These are phyloP conservation scores for Curvularia spicifera DNA, from an alignment of 2,329 filamentous ascomycete genomes.

Conservation along the genomic window DNA sequence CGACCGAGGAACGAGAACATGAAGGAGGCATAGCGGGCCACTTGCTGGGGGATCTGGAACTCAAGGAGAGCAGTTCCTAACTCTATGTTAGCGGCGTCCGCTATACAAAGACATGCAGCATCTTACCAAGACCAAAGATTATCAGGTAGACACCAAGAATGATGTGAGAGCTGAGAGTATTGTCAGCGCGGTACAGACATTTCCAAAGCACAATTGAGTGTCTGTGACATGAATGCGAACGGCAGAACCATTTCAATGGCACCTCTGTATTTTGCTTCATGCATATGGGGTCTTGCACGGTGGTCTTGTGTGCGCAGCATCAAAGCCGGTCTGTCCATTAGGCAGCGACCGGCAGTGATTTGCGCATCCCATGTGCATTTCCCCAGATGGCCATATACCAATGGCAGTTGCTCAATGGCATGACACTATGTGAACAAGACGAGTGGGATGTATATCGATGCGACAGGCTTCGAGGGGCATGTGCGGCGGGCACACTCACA, in stretches of 20 bases:
- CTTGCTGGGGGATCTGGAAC: slow-evolving; percentile 92
- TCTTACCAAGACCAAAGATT: slow-evolving; percentile 84
- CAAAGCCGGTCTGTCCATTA: background rate
- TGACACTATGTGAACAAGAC: background rate
- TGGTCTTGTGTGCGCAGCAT: background rate
- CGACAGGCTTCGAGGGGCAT: slow-evolving; percentile 2
- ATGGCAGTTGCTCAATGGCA: background rate
- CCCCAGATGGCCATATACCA: background rate
- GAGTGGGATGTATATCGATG: background rate
- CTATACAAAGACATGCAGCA: too few relatives aligned
- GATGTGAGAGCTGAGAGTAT: slow-evolving; percentile 65
- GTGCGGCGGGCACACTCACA: slow-evolving; percentile 49
- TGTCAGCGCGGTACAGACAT: slow-evolving; percentile 28
- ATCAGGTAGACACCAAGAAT: slow-evolving; percentile 88
- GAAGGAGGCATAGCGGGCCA: slow-evolving; percentile 94
- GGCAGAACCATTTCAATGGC: background rate
- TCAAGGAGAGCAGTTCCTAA: slow-evolving; percentile 72
- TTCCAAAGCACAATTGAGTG: background rate
- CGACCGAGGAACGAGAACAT: slow-evolving; percentile 97
- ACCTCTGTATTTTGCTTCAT: background rate
- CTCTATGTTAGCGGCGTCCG: slow-evolving; percentile 23
- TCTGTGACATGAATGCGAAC: background rate
- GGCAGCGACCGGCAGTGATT: background rate
- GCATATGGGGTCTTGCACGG: background rate
- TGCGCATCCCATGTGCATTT: background rate